phyloP scores from a whole-genome alignment of 2,329 filamentous ascomycete species.

The Arthrobotrys megalospora region DNA sequence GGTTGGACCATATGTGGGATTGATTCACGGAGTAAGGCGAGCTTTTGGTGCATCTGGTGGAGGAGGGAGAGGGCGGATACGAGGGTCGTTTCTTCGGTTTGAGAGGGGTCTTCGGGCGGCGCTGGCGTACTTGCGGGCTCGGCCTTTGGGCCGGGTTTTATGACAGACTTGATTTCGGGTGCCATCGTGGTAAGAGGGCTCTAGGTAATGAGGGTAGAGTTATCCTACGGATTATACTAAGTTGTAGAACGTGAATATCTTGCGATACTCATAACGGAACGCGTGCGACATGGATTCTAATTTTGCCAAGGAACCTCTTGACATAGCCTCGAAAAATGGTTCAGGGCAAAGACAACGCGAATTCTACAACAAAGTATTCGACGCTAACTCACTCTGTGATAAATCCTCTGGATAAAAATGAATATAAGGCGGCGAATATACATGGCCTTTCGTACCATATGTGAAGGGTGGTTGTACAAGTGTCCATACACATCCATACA shows the following conservation, averaged over 20 bases:
- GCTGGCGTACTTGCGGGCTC: background rate
- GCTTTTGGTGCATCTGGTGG: slow-evolving; percentile 59
- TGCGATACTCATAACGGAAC: slow-evolving; percentile 2
- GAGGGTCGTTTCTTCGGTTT: slow-evolving; percentile 56
- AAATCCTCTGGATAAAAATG: background rate
- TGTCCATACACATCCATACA: too few species aligned
- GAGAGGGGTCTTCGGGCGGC: slow-evolving; percentile 30
- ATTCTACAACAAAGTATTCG: slow-evolving; percentile 1
- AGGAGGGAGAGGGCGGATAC: slow-evolving; percentile 57
- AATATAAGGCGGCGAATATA: too few species aligned
- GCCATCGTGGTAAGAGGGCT: slow-evolving; percentile 22
- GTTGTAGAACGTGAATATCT: background rate
- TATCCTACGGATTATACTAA: background rate
- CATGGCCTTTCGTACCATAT: too few species aligned
- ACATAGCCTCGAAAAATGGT: too few species aligned
- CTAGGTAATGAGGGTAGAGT: background rate
- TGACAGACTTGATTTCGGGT: slow-evolving; percentile 11
- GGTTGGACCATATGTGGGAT: slow-evolving; percentile 60
- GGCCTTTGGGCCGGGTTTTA: slow-evolving; percentile 15
- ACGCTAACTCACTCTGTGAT: background rate
- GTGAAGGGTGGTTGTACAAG: too few species aligned
- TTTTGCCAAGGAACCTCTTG: background rate
- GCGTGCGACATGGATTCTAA: background rate
- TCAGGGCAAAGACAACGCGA: slow-evolving; percentile 19
- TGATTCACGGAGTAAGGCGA: slow-evolving; percentile 58